phyloP scores from a whole-genome alignment of 2,329 filamentous ascomycete genomes.

The Aspergillus melleus region DNA sequence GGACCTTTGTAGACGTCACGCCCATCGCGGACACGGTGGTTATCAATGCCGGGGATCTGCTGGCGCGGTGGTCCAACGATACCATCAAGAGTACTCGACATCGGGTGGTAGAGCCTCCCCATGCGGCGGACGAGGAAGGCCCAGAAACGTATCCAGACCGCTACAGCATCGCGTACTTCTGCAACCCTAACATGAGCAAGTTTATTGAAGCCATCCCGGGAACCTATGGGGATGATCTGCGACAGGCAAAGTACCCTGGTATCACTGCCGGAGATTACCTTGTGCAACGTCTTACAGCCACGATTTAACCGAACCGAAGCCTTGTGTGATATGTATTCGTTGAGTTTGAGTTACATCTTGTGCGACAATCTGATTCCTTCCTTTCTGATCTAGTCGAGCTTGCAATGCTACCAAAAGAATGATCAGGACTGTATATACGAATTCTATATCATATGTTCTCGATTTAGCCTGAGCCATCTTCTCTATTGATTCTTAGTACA shows the following conservation, averaged over 20 bases:
- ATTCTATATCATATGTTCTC: not conserved
- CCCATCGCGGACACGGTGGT: slow-evolving; percentile 81
- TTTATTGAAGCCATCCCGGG: slow-evolving; percentile 79
- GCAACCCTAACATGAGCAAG: slow-evolving; percentile 77
- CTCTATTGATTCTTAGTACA: not conserved
- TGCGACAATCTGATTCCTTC: not conserved
- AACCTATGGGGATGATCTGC: slow-evolving; percentile 62
- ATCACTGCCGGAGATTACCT: slow-evolving; percentile 82
- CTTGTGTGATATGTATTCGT: too few species aligned
- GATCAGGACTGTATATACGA: not conserved
- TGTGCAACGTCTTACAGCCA: slow-evolving; percentile 73
- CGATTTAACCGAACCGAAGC: slow-evolving; percentile 48
- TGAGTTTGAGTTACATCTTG: not conserved
- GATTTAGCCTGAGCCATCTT: too few species aligned
- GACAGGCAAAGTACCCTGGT: slow-evolving; percentile 68
- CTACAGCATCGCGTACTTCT: slow-evolving; percentile 92
- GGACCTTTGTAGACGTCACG: slow-evolving; percentile 77
- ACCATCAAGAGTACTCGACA: slow-evolving; percentile 88
- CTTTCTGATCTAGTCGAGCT: not conserved
- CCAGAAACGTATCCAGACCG: slow-evolving; percentile 64
- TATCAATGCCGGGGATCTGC: slow-evolving; percentile 83
- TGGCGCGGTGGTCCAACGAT: slow-evolving; percentile 88
- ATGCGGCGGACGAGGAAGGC: slow-evolving; percentile 44
- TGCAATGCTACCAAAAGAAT: not conserved
- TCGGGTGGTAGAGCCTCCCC: slow-evolving; percentile 82